Base-by-base conservation (phyloP, 2,329 filamentous ascomycete species). In the Exophiala alcalophila region DNA sequence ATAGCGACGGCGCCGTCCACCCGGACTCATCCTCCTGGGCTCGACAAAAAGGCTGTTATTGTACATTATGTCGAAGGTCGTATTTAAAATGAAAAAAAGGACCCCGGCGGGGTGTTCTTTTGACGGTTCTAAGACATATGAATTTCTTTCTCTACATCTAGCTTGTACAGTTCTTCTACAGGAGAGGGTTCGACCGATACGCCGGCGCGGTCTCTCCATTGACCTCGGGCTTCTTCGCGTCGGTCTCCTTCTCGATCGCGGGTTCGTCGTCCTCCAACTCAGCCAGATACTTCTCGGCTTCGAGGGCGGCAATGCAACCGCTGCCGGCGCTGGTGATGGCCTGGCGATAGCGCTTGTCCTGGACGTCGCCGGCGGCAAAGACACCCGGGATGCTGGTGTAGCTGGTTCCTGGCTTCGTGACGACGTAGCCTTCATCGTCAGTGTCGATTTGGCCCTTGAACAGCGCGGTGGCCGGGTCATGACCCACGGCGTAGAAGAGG, bases 321-420 rank as follows among this genome's bases (percentile, higher is more conserved):
- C 90, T 89, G 48, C 90, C 91, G 58, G 92, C 92, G 70, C 90
- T 96, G 53, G 92, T 98, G 56, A 98, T 94, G 32, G 92, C 92
- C 73, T 98, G 92, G 64, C 92, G 81, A 68, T 98, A 98, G 63
- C 84, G 81, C 83, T 97, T 98, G 66, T 98, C 94, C 73, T 98
- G 92, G 7, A 98, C 94, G 64, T 98, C 92, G 53, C 92, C 92
- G 7, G 91, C 92, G 25, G 92, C 92, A 63, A 96, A 98, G 14
- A 98, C 88, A 65, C 92, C 92, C 62, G 88, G 80, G 4, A 96
- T 68, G 67, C 81, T 95, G 33, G 92, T 98, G 61, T 84, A 76
- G 46, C 88, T 88, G 31, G 88, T 91, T 43, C 92, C 94, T 3
- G 92, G 85, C 66, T 84, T 80, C 43, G 92, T 98, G 57, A 89